phyloP scores from a whole-genome alignment of 768 basidiomycete genomes.

The Boletus sp. region DNA sequence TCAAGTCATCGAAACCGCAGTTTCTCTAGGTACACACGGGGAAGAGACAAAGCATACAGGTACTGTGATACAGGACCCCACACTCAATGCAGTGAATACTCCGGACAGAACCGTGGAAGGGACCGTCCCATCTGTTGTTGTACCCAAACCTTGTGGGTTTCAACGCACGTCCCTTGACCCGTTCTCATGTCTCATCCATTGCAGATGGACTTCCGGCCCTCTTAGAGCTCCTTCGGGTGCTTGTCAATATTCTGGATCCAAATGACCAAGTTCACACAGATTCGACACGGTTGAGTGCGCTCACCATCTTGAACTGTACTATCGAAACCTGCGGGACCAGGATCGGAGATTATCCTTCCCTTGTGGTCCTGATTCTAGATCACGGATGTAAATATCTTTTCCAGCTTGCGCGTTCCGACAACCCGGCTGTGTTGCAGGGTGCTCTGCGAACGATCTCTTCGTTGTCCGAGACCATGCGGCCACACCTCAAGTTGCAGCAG shows the following conservation, averaged over 20 bases:
- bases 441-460: slow-evolving; percentile 85
- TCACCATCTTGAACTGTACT: slow-evolving; percentile 83
- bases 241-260: slow-evolving; percentile 94
- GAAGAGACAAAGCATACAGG: slow-evolving; percentile 7
- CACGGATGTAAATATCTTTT: slow-evolving; percentile 95
- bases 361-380: slow-evolving; percentile 77
- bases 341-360: slow-evolving; percentile 75
- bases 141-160: slow-evolving; percentile 25
- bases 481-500: slow-evolving; percentile 87
- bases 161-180: not conserved
- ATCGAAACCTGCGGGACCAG: slow-evolving; percentile 80
- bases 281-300: slow-evolving; percentile 85
- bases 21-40: slow-evolving; percentile 7
- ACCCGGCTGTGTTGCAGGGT: slow-evolving; percentile 71
- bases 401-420: slow-evolving; percentile 92
- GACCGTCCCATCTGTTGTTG: slow-evolving; percentile 32
- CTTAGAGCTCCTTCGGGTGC: slow-evolving; percentile 87
- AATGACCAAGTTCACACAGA: slow-evolving; percentile 95
- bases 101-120: slow-evolving; percentile 19
- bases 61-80: not conserved
- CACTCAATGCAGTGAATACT: not conserved
- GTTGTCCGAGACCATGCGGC: slow-evolving; percentile 83
- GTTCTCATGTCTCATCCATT: not conserved
- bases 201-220: slow-evolving; percentile 90
- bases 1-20: slow-evolving; percentile 14